Base-by-base conservation (phyloP, 352 stramenopile genomes). In the Globisporangium apiculatum region DNA sequence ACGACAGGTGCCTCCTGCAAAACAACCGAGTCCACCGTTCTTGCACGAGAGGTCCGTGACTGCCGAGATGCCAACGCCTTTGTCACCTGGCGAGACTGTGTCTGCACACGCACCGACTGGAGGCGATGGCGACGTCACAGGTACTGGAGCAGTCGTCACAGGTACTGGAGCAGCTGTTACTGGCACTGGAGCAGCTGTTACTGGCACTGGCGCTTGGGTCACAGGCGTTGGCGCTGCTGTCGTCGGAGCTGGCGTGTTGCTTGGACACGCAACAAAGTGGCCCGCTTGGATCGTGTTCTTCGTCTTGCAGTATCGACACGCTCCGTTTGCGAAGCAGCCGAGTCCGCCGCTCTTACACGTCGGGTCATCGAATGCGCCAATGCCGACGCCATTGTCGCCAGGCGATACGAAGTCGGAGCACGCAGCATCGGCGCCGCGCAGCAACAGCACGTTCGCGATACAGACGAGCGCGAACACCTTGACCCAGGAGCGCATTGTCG, bases 241-340 rank as follows among this genome's bases (percentile, higher is more conserved):
- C 15, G 18, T 7, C 14, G 51, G 51, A n/a, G 18, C 37, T 18
- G 51, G 7, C 5, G 51, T 24, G 5, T 40, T 40, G 9, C 31
- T 15, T 12, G 54, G 35, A 37, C 63, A 69, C 10, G 24, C 45
- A 35, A 51, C 10, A n/a, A 66, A 53, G 38, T 71, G 49, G 4
- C 18, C 15, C 2, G 65, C 65, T 24, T 69, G 54, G 6, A 45
- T 8, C 10, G 66, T 72, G 2, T 57, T 45, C 9, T 17, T 48
- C n/a, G 54, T 60, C 49, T 65, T 69, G 43, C 66, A 72, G 58
- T 62, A 72, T 15, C 66, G 66, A 18, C 66, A 71, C 5, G 18
- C 18, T 8, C 51, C 51, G 8, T 48, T 46, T 0, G 31, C 15
- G 24, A 57, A 70, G 49, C 66, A 72, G 3, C 66, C 66, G 0